These are phyloP conservation scores for Aspergillus fischeri DNA, from an alignment of 2,329 filamentous ascomycete genomes.

Conservation along the genomic window DNA sequence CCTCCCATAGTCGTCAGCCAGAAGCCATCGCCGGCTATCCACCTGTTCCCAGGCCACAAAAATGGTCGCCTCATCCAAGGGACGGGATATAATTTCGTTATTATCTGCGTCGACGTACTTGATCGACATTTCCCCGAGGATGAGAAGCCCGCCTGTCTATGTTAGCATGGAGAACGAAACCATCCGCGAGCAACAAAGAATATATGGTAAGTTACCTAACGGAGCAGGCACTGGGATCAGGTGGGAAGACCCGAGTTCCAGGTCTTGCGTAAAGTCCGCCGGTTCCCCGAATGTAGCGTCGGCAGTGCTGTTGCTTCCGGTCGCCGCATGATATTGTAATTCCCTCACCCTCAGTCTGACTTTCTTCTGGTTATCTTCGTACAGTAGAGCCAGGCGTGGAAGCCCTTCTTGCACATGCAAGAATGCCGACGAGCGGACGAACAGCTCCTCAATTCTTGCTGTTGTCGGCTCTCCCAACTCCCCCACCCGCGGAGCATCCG, in stretches of 20 bases:
- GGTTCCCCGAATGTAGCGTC: constrained; percentile 53
- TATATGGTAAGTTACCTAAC: constrained; percentile 33
- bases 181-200: neutral
- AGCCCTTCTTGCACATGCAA: constrained; percentile 51
- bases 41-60: constrained; percentile 90
- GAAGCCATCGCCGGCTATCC: constrained; percentile 75
- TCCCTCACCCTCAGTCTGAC: constrained; percentile 54
- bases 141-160: constrained; percentile 61
- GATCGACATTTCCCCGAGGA: constrained; percentile 75
- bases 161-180: constrained; percentile 42
- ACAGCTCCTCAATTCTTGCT: constrained; percentile 62
- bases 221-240: constrained; percentile 59
- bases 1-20: constrained; percentile 86
- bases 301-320: constrained; percentile 40
- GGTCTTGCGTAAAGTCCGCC: constrained; percentile 48
- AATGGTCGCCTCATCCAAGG: constrained; percentile 69
- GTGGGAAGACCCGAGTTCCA: constrained; percentile 59
- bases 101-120: constrained; percentile 79
- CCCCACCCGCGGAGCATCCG: constrained; percentile 41
- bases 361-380: constrained; percentile 58
- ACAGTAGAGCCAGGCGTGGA: constrained; percentile 62
- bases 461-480: constrained; percentile 60
- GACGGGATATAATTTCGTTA: constrained; percentile 61
- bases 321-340: constrained; percentile 48
- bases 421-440: constrained; percentile 63